Evolutionary conservation across 768 basidiomycete species (phyloP).

Genomic region (Panus rudis): DNA sequence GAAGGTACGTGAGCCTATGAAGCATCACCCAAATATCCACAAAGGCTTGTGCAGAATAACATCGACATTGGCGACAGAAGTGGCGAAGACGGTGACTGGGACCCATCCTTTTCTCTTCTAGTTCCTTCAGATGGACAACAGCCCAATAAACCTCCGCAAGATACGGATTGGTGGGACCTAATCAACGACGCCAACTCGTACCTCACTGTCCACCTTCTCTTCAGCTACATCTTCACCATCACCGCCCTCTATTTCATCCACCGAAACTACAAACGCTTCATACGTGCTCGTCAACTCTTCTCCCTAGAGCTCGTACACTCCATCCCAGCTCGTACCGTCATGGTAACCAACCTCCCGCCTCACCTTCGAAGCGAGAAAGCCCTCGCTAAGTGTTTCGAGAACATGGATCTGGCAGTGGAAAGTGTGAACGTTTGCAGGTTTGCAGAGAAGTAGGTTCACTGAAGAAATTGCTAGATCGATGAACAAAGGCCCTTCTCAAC

Average conservation of each 20-base stretch:
- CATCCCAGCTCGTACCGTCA: constrained; percentile 87
- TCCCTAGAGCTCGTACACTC: constrained; percentile 95
- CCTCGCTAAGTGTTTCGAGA: constrained; percentile 90
- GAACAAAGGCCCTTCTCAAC: constrained; percentile 81
- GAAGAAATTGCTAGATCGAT: constrained; percentile 63
- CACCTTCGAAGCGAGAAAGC: constrained; percentile 81
- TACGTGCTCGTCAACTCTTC: constrained; percentile 88
- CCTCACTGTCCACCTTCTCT: constrained; percentile 81
- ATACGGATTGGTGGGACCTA: constrained; percentile 86
- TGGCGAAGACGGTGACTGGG: constrained; percentile 39
- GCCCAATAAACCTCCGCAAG: too few species aligned
- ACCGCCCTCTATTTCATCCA: constrained; percentile 83
- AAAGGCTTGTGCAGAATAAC: constrained; percentile 44
- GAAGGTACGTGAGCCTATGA: constrained; percentile 47
- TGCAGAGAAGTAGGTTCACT: constrained; percentile 75
- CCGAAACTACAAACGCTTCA: constrained; percentile 83
- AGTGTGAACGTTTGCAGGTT: constrained; percentile 85
- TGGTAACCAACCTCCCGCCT: constrained; percentile 78
- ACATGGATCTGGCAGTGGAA: constrained; percentile 81
- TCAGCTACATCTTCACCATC: constrained; percentile 90
- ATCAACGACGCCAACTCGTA: constrained; percentile 88
- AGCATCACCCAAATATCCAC: too few species aligned
- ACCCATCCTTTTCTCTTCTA: constrained; percentile 26
- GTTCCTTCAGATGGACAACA: background rate
- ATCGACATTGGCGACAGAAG: constrained; percentile 57